Evolutionary conservation across 2,329 filamentous ascomycete genomes (phyloP), one percentile per base, ranked within the genome.

Genomic region (Cytospora mali): DNA sequence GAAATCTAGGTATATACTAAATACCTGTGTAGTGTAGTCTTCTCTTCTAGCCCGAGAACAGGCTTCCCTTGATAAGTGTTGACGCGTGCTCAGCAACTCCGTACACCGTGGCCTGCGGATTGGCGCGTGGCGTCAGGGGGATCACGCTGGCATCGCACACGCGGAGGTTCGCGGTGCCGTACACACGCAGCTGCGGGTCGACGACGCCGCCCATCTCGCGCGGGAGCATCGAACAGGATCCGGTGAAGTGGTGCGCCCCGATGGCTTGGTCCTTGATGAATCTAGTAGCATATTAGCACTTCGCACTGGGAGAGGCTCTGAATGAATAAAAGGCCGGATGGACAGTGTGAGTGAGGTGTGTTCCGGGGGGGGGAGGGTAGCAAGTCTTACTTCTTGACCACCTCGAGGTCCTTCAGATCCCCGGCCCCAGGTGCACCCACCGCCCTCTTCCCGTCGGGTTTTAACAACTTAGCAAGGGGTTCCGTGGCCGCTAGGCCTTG

Each of bases 391-490:
- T 54, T 48, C 42, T 62, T 62, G 29, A 53, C 59, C 25, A 52
- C 53, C 14, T 62, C 59, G 14, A 62, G 59, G 23, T 62, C 53
- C 27, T 52, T 28, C 46, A 62, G 29, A 21, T n/a, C 42, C 42
- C 59, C 53, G 33, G 59, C 53, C 23, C 23, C 25, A 16, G 61
- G 55, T 23, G 23, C n/a, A 9, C 55, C 33, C 18, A 31, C 53
- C n/a, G 55, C 18, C 29, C 56, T 33, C 62, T 67, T 1, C 65
- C 62, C 6, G 66, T 66, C 18, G 0, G 66, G 57, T 65, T 71
- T 62, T 70, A 84, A 71, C 25, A 80, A 73, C 14, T 68, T 64
- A 0, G 73, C 69, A 0, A 81, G 67, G 2, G 79, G 77, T 16
- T 71, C 65, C 0, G 77, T 76, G 14, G 68, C 62, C 9, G 72